Percentiles rank a stretch among this genome's conserved stretches.
These are phyloP conservation scores for Paraphoma sp. DNA, from an alignment of 2,329 filamentous ascomycete genomes.

Conservation along the genomic window DNA sequence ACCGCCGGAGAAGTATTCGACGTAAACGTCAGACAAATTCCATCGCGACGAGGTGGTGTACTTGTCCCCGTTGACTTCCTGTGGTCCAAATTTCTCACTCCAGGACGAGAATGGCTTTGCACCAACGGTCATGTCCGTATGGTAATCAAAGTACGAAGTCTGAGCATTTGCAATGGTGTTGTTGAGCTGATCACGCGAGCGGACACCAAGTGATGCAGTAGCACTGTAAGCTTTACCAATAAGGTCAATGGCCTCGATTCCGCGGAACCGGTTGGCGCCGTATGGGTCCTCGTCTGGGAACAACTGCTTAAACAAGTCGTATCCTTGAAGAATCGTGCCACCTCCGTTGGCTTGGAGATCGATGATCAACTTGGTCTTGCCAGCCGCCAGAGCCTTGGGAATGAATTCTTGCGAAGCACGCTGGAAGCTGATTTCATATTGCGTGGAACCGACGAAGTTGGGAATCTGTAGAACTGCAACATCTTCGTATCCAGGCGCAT, in stretches of 20 bases:
- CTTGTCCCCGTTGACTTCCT: constrained; percentile 44
- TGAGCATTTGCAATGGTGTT: constrained; percentile 50
- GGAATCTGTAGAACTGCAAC: constrained; percentile 54
- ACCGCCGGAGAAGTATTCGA: constrained; percentile 38
- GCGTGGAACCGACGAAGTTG: constrained; percentile 45
- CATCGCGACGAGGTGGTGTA: constrained; percentile 43
- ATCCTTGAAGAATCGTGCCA: constrained; percentile 64
- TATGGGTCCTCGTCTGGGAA: constrained; percentile 60
- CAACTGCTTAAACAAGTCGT: constrained; percentile 66
- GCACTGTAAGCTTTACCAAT: constrained; percentile 52
- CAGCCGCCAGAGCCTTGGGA: constrained; percentile 52
- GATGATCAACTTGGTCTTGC: constrained; percentile 67
- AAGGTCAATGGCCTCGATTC: constrained; percentile 53
- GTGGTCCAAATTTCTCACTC: constrained; percentile 51
- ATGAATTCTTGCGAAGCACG: constrained; percentile 50
- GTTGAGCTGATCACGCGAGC: constrained; percentile 31
- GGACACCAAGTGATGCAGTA: constrained; percentile 39
- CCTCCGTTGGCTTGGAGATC: constrained; percentile 67
- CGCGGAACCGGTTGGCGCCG: constrained; percentile 60
- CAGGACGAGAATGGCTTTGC: constrained; percentile 57
- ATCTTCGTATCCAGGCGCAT: constrained; percentile 51
- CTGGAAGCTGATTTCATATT: constrained; percentile 45
- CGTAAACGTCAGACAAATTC: constrained; percentile 45
- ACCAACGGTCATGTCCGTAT: constrained; percentile 55
- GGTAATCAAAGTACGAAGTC: constrained; percentile 55